These are phyloP conservation scores for Actinidia chinensis DNA, from an alignment of 179 eudicot genomes.

Conservation along the genomic window DNA sequence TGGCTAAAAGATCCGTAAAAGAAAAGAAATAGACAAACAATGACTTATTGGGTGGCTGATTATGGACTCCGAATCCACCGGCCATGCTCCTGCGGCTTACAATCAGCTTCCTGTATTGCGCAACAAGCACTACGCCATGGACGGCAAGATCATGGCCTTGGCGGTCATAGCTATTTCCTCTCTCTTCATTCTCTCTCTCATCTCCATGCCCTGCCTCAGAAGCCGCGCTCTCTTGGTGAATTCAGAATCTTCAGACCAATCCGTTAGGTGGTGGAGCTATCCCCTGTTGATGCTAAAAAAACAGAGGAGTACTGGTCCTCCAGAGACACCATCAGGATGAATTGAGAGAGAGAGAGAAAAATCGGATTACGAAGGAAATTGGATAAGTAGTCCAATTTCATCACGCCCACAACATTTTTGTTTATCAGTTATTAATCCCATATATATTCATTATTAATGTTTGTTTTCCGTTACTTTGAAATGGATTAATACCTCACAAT, in stretches of 20 bases:
- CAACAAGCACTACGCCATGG: conserved; percentile 1
- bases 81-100: conserved; percentile 17
- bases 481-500: too few relatives aligned
- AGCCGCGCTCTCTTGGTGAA: background rate
- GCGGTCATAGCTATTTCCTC: conserved; percentile 10
- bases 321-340: background rate
- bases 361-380: too few relatives aligned
- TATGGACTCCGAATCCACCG: conserved; percentile 1
- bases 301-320: background rate
- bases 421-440: too few relatives aligned
- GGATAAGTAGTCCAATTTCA: too few relatives aligned
- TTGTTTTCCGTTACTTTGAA: too few relatives aligned
- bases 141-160: conserved; percentile 15
- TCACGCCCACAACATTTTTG: too few relatives aligned
- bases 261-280: conserved; percentile 1
- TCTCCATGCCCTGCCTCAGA: background rate
- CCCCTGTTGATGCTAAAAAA: background rate
- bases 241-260: conserved; percentile 2
- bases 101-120: background rate
- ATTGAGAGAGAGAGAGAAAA: too few relatives aligned
- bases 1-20: too few relatives aligned
- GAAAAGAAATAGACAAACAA: too few relatives aligned
- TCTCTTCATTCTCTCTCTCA: conserved; percentile 13
- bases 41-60: too few relatives aligned
- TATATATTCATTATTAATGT: too few relatives aligned